phyloP scores from a whole-genome alignment of 2,329 filamentous ascomycete genomes.

The Aspergillus tubingensis region DNA sequence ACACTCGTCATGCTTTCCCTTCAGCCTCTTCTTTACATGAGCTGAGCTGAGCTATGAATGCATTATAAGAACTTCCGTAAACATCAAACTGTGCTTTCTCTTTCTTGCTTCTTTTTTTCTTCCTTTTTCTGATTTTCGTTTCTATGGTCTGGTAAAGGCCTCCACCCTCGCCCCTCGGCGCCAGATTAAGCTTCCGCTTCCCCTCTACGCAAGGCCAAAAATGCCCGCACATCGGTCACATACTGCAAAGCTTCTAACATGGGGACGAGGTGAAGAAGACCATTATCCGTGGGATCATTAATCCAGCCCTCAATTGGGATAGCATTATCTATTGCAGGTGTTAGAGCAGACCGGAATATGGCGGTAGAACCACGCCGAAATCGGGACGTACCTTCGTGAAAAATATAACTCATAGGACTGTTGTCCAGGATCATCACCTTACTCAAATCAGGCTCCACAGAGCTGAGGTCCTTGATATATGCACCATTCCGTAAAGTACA shows the following conservation, averaged over 20 bases:
- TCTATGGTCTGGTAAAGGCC: background rate
- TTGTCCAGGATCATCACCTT: constrained; percentile 99
- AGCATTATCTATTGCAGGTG: constrained; percentile 75
- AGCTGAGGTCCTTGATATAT: constrained; percentile 96
- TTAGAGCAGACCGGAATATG: background rate
- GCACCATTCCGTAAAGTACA: constrained; percentile 94
- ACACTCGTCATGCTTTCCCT: constrained; percentile 16
- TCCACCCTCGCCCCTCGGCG: background rate
- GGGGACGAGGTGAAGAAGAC: constrained; percentile 88
- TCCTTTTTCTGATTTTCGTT: constrained; percentile 4
- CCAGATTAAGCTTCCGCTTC: constrained; percentile 54
- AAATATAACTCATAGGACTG: constrained; percentile 96
- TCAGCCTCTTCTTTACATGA: constrained; percentile 18
- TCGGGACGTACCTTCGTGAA: constrained; percentile 80
- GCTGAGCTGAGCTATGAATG: constrained; percentile 15
- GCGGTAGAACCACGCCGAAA: background rate
- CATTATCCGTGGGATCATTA: constrained; percentile 94
- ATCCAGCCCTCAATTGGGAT: constrained; percentile 99
- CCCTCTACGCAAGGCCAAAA: constrained; percentile 84
- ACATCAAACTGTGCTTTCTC: constrained; percentile 1
- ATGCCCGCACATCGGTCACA: constrained; percentile 88
- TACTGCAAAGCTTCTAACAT: constrained; percentile 93
- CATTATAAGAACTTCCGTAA: constrained; percentile 15
- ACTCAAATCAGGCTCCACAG: constrained; percentile 93
- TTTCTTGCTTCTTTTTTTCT: background rate